Conservation (phyloP, 225 moss, liverwort and hornwort genomes). For the Ulota crispa region DNA sequence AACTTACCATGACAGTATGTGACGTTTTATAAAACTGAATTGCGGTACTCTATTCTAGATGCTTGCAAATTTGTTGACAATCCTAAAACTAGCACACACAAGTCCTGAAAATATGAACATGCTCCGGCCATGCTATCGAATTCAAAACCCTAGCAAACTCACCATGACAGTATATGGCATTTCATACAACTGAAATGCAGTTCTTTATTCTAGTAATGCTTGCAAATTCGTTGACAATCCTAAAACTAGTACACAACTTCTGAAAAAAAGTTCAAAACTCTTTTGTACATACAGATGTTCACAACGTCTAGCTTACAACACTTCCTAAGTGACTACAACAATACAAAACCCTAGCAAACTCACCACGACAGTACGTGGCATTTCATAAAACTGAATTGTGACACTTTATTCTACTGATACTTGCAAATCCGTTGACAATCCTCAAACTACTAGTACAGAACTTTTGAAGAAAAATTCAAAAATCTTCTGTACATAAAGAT, state of each 20-base stretch:
- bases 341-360: no score
- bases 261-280: constrained; percentile 1
- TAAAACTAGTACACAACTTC: background rate
- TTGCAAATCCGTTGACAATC: no score
- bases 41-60: background rate
- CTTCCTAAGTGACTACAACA: no score
- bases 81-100: background rate
- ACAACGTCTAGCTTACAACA: background rate
- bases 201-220: constrained; percentile 2
- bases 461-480: no score
- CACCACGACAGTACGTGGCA: no score
- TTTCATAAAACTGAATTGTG: no score
- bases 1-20: background rate
- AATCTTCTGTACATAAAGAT: no score
- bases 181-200: background rate
- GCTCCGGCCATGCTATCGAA: background rate
- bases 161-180: background rate
- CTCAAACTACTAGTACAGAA: no score
- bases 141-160: background rate
- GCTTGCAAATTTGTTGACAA: background rate
- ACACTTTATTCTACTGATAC: no score
- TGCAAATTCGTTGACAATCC: background rate
- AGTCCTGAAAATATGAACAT: background rate
- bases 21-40: background rate
- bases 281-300: constrained; percentile 20